Base-by-base conservation (phyloP, 257 asterid species). In the Anisodus acutangulus region DNA sequence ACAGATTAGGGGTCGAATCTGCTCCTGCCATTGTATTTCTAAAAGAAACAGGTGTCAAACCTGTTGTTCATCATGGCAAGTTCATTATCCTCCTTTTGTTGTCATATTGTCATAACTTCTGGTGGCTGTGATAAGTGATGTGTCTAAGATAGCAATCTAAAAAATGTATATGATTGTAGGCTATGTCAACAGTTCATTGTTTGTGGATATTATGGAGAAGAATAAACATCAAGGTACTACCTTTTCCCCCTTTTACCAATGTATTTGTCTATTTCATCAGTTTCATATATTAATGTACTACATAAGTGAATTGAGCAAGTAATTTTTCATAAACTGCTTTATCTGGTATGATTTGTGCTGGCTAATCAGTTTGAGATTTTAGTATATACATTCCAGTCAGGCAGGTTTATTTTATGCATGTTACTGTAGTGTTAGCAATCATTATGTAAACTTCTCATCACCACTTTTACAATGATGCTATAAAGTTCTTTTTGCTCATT, bases 11-110 rank as follows among this genome's bases (percentile, higher is more conserved):
- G 17, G 97, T 97, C 82, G 98, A 93, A 86, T 95, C 96, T 85
- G 97, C 98, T 76, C 98, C 99, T 31, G 97, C 98, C 64, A 87
- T 97, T 59, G 98, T 95, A 83, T 90, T 95, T 87, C 83, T 97
- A 86, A 97, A 86, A 90, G 99, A 97, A 86, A 96, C 99, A 4
- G 99, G 99, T 80, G 90, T 95, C 85, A 90, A 90, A 86, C 98
- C 98, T 83, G 90, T 90, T 81, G 92, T 97, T 59, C 91, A 93
- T 87, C 97, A 92, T 86, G 99, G 99, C 78, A 90, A 82, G 92
- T 90, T 68, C 47, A 84, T 78, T 83, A 1, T 85, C 45, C 59
- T 31, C 80, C 81, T 31, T 8, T 78, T 69, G 85, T 83, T 11
- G 37, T 31, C 37, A 47, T 62, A 7, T 39, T 41, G 41, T 72